Evolutionary conservation across 2,329 filamentous ascomycete species (phyloP).

Genomic region (Alternaria triticimaculans): DNA sequence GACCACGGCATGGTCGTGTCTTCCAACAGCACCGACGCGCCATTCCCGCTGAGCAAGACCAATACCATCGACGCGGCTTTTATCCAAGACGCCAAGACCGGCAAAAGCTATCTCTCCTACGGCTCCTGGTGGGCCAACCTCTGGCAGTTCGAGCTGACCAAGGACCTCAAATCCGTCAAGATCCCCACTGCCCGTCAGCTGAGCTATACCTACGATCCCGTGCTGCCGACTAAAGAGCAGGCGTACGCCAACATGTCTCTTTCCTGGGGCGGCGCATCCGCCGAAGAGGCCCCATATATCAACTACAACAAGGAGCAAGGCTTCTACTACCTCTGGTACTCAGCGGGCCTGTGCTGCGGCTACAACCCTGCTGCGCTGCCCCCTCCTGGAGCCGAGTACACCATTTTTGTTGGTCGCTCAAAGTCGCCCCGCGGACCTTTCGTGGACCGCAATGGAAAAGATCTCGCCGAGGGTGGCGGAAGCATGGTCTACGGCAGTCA

Average conservation of each 20-base stretch:
- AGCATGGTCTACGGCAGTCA: slow-evolving; percentile 65
- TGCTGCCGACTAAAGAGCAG: slow-evolving; percentile 6
- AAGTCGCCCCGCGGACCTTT: slow-evolving; percentile 58
- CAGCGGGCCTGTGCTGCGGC: background rate
- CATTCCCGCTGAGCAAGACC: slow-evolving; percentile 1
- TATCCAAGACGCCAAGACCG: slow-evolving; percentile 40
- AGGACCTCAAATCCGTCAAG: slow-evolving; percentile 2
- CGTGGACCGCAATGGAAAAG: slow-evolving; percentile 30
- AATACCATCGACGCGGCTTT: slow-evolving; percentile 58
- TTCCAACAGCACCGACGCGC: slow-evolving; percentile 40
- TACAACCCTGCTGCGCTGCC: background rate
- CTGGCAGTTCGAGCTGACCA: slow-evolving; percentile 4
- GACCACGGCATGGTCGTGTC: slow-evolving; percentile 59
- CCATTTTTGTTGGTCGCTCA: slow-evolving; percentile 66
- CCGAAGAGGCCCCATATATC: slow-evolving; percentile 2
- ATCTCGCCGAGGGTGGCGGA: slow-evolving; percentile 62
- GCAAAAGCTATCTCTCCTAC: slow-evolving; percentile 59
- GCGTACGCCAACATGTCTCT: slow-evolving; percentile 20
- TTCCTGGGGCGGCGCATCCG: background rate
- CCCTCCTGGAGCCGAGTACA: slow-evolving; percentile 62
- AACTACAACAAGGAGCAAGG: slow-evolving; percentile 49
- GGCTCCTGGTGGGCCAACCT: slow-evolving; percentile 65
- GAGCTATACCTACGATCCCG: slow-evolving; percentile 9
- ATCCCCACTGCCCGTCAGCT: slow-evolving; percentile 1
- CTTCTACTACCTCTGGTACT: slow-evolving; percentile 1